Base-by-base conservation (phyloP, 2,329 filamentous ascomycete species). In the Paecilomyces niveus region DNA sequence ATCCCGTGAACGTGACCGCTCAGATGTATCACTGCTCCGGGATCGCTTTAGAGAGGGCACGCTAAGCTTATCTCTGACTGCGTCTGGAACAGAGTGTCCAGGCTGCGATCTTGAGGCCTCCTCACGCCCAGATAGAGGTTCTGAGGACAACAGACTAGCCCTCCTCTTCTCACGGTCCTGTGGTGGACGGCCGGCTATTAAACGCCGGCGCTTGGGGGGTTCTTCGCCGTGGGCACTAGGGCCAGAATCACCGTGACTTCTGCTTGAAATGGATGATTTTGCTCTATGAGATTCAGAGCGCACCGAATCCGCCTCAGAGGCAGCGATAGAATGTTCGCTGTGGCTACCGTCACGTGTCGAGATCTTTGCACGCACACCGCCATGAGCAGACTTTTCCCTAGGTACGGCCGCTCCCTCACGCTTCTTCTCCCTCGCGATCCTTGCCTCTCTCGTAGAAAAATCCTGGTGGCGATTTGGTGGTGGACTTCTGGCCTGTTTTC, bases 21-120 rank as follows among this genome's bases (percentile, higher is more conserved):
- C 72, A 3, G 76, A 76, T n/a, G 75, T 77, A 22, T 67, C 65
- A 58, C 76, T 79, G 54, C 67, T 71, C 51, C 76, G 73, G 29
- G 72, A 68, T 45, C 77, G 72, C 63, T 79, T 80, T 49, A 77
- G 64, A 10, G 65, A 63, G 35, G 59, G 55, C 15, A 45, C 56
- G 58, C 60, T 62, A 52, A 62, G 61, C n/a, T 65, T 61, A 21
- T 60, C 61, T 15, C 58, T 57, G 2, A 59, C 55, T 22, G 67
- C 58, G 54, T 71, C 69, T 18, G 63, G 60, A 3, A 67, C 62
- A 54, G 63, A 66, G 13, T 22, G 32, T 26, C 73, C 69, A 31
- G 63, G 56, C 32, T 70, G 73, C 0, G 71, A 54, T 59, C 70
- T 74, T 9, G 63, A 60, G 24, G 57, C 60, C 58, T 76, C 75